These are phyloP conservation scores for Vitis rotundifolia DNA, from an alignment of 164 flowering plant genomes.

Conservation along the genomic window DNA sequence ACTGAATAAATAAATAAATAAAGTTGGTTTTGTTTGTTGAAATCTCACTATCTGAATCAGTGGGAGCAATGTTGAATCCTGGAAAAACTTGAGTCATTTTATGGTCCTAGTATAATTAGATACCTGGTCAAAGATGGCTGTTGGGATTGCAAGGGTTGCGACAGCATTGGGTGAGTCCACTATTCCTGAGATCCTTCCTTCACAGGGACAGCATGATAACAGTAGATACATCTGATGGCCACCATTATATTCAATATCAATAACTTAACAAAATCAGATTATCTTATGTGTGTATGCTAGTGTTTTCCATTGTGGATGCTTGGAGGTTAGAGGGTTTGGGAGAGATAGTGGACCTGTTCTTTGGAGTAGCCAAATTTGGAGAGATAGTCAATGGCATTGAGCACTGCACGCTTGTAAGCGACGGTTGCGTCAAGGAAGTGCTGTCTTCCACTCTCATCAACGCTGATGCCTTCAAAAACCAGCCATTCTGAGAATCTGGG, in stretches of 20 bases:
- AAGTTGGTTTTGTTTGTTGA: too few relatives aligned
- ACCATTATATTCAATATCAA: not conserved
- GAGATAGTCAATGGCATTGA: slow-evolving; percentile 92
- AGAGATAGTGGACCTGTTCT: slow-evolving; percentile 63
- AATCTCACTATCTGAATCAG: not conserved
- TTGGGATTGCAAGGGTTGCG: slow-evolving; percentile 88
- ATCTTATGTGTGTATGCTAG: not conserved
- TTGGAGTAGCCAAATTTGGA: slow-evolving; percentile 90
- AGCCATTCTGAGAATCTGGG: slow-evolving; percentile 98
- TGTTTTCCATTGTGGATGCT: not conserved
- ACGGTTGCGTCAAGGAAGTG: slow-evolving; percentile 89
- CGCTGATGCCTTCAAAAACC: slow-evolving; percentile 96
- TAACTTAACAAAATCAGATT: not conserved
- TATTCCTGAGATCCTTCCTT: slow-evolving; percentile 89
- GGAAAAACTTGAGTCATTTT: not conserved
- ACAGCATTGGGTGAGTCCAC: slow-evolving; percentile 89
- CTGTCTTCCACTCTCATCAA: slow-evolving; percentile 90
- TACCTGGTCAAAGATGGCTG: slow-evolving; percentile 91
- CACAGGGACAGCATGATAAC: slow-evolving; percentile 91
- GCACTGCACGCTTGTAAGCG: slow-evolving; percentile 93
- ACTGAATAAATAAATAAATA: too few relatives aligned
- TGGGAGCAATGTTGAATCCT: not conserved
- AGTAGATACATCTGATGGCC: slow-evolving; percentile 67
- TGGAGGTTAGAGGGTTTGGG: not conserved
- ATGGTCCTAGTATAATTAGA: not conserved